phyloP scores from a whole-genome alignment of 2,329 filamentous ascomycete genomes.

The Myriosclerotinia curreyana region DNA sequence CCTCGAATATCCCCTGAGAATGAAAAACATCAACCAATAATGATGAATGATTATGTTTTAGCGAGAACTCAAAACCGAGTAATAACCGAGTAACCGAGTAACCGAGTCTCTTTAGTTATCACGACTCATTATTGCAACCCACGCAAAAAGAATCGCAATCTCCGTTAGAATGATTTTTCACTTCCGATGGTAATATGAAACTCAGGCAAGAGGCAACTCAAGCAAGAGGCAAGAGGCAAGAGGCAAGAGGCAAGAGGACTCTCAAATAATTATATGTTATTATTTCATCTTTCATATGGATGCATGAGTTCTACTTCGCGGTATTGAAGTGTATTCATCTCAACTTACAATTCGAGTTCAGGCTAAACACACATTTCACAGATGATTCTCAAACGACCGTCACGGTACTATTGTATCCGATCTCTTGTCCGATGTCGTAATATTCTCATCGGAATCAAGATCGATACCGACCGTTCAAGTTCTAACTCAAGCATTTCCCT shows the following conservation, averaged over 20 bases:
- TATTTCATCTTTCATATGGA: slow-evolving; percentile 12
- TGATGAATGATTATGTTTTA: slow-evolving; percentile 1
- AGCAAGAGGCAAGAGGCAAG: neutral
- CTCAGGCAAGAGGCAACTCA: too few species aligned
- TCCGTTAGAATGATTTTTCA: neutral
- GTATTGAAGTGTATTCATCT: neutral
- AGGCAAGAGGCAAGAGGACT: neutral
- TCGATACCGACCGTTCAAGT: slow-evolving; percentile 1
- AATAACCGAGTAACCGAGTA: too few species aligned
- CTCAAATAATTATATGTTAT: slow-evolving; percentile 14
- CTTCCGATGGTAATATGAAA: slow-evolving; percentile 6
- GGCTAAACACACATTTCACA: slow-evolving; percentile 1
- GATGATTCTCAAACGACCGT: neutral
- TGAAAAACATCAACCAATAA: neutral
- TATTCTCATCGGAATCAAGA: neutral
- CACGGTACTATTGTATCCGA: neutral
- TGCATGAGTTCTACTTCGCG: slow-evolving; percentile 14
- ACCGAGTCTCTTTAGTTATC: too few species aligned
- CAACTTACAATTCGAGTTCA: slow-evolving; percentile 1
- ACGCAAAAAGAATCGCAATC: slow-evolving; percentile 8
- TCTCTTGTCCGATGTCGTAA: neutral
- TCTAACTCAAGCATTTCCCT: slow-evolving; percentile 5
- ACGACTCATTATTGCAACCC: neutral
- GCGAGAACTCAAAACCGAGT: neutral
- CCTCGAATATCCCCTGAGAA: neutral